Evolutionary conservation across 106 monocot genomes (phyloP).

Genomic region (Phalaenopsis equestris): DNA sequence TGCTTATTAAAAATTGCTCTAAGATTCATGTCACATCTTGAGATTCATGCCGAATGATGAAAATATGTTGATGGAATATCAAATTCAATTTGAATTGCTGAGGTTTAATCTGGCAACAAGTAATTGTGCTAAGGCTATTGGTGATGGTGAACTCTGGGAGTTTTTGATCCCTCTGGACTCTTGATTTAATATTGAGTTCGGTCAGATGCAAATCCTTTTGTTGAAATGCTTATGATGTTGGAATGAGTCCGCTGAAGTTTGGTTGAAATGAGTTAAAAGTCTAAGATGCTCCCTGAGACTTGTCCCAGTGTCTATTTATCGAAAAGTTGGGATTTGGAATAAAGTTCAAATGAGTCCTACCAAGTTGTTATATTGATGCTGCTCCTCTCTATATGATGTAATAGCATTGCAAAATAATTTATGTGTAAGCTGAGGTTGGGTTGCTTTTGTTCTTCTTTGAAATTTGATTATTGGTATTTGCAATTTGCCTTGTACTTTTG

Average conservation of each 20-base stretch:
- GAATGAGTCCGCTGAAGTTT: background rate
- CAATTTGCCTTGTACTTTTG: background rate
- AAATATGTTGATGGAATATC: too few relatives aligned
- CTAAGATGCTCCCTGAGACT: too few relatives aligned
- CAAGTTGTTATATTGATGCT: background rate
- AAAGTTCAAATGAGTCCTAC: background rate
- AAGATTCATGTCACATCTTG: too few relatives aligned
- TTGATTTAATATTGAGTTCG: background rate
- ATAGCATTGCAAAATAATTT: slow-evolving; percentile 1
- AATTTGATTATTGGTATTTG: background rate
- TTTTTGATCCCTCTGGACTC: background rate
- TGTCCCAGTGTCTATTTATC: too few relatives aligned
- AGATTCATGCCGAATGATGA: too few relatives aligned
- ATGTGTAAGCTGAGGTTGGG: background rate
- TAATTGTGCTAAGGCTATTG: too few relatives aligned
- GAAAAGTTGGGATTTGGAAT: background rate
- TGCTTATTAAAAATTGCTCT: too few relatives aligned
- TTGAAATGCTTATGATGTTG: background rate
- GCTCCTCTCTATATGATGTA: background rate
- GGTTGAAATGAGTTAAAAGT: too few relatives aligned
- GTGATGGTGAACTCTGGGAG: background rate
- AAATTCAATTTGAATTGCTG: too few relatives aligned
- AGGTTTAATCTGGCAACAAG: too few relatives aligned
- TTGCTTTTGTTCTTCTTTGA: background rate
- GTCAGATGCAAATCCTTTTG: background rate